Base-by-base conservation (phyloP, 306 rosid genomes). In the Amphicarpaea edgeworthii region DNA sequence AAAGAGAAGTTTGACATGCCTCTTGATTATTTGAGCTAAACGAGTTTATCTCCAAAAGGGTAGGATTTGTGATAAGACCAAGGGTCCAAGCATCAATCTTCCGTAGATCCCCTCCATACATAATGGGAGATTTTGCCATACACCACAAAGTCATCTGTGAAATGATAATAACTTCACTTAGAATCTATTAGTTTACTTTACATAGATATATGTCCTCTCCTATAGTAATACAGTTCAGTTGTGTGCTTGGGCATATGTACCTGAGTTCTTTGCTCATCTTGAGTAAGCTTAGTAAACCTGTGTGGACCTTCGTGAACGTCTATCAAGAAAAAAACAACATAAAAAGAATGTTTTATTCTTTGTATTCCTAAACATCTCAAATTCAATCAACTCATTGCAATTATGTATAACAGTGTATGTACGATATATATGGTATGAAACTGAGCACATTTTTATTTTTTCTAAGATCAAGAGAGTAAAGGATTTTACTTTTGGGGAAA, bases 51-150 rank as follows among this genome's bases (percentile, higher is more conserved):
- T 79, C 89, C 78, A 92, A 72, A 38, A 92, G 42, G 12, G 85
- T 86, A 28, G 96, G 93, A 78, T 90, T 84, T 16, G 89, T 84
- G 60, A 90, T 80, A 50, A 90, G 78, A 42, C 55, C 70, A 63
- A 20, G 38, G 14, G 88, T 85, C 57, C 61, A 7, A 26, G 43
- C 17, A 69, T 90, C 92, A 47, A 88, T 79, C 0, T 86, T 79
- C 66, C 92, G 80, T 74, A 92, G 75, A 87, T 92, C 93, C 62
- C 93, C 97, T 79, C 97, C 97, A 79, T 34, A 91, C 95, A 89
- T 91, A 54, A 91, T 85, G 46, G 97, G 97, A 79, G 95, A 91
- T 62, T 85, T 87, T 53, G 97, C 87, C 82, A 90, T 88, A 65
- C 83, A 67, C 93, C 97, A 88, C 74, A 90, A 75, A 69, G 96